Base-by-base conservation (phyloP, 2,329 filamentous ascomycete genomes). In the Colletotrichum nymphaeae region DNA sequence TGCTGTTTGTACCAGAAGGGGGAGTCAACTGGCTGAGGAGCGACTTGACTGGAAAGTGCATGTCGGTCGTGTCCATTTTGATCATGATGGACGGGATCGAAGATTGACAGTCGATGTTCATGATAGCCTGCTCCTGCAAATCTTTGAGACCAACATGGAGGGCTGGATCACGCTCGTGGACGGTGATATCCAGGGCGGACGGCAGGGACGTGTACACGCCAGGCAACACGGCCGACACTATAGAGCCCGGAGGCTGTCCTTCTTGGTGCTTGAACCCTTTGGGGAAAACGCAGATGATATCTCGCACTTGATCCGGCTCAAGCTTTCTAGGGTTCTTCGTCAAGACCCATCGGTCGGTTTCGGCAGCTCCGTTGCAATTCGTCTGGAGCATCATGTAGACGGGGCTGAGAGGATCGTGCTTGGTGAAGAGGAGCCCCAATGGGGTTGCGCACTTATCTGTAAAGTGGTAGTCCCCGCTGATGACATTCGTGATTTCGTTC, bases 371-470 rank as follows among this genome's bases (percentile, higher is more conserved):
- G 19, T 16, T 46, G 3, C 26, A 32, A 16, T 63, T 49, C 28
- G 32, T 26, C 26, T 74, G 42, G 8, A 67, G 8, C 26, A 68
- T 59, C 3, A 64, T 69, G 42, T 68, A 74, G 37, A 63, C 28
- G 2, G 35, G 63, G 6, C 24, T 12, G 28, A 22, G 26, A 11
- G 5, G 8, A 2, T 64, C 16, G 9, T 37, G 24, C 22, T 58
- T 67, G n/a, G 37, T 52, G n/a, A 65, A 73, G 11, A 74, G 64
- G 0, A 63, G 16, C 11, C 69, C 69, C 2, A 55, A 19, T 11
- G 73, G 69, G 4, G 73, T 74, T 2, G 60, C 69, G 24, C 73
- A 74, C 19, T 30, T 35, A 16, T 63, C 6, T n/a, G 60, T 63
- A 55, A 73, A 24, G 26, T 1, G 12, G 8, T 56, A 57, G 11